phyloP scores from a whole-genome alignment of 176 grass and related monocot species.

The Eragrostis nindensis region DNA sequence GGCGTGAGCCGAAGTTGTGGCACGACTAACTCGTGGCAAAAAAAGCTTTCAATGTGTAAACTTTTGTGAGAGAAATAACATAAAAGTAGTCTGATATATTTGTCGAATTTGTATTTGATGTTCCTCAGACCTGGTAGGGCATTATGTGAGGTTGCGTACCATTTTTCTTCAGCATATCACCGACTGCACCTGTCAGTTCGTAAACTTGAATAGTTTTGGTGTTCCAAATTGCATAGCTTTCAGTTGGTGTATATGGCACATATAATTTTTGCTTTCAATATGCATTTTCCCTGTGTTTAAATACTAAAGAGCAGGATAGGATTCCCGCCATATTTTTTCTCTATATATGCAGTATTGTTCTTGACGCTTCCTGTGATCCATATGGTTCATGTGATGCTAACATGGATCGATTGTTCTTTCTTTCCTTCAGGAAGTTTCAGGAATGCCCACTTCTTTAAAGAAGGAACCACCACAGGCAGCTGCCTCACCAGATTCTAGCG shows the following conservation, averaged over 20 bases:
- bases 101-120: background rate
- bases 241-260: background rate
- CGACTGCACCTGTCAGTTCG: background rate
- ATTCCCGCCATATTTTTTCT: background rate
- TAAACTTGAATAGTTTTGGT: background rate
- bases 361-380: background rate
- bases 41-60: background rate
- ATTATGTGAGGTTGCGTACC: background rate
- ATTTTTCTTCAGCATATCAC: background rate
- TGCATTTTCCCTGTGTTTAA: background rate
- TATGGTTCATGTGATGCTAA: constrained; percentile 17
- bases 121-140: background rate
- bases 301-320: background rate
- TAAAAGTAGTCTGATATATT: background rate
- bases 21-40: no score
- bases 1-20: no score
- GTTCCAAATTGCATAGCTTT: background rate
- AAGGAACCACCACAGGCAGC: constrained; percentile 60
- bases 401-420: background rate
- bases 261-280: background rate
- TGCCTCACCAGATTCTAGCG: constrained; percentile 66
- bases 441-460: constrained; percentile 78
- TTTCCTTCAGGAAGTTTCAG: constrained; percentile 81
- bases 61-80: background rate
- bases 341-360: background rate